Evolutionary conservation across 2,329 filamentous ascomycete genomes (phyloP), one percentile per base, ranked within the genome.

Genomic region (Pseudofabraea citricarpa): DNA sequence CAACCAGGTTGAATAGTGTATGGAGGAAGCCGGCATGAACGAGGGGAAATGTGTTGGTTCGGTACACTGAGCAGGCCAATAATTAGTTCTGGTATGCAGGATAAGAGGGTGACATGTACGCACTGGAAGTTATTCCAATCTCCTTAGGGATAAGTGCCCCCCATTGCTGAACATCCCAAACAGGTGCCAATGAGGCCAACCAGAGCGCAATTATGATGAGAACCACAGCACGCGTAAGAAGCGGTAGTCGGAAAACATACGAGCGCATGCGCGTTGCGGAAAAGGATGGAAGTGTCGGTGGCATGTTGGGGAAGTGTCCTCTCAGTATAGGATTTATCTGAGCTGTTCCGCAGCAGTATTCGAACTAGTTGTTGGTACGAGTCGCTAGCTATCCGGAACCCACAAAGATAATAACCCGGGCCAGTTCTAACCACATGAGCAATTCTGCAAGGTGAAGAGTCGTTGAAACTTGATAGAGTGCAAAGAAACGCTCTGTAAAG

Each of bases 31-130:
- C 85, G 35, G 81, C 65, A 62, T 98, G 93, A 47, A 96, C 81
- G 44, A 98, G 72, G 1, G 90, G 89, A 60, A 89, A 98, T 0
- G 91, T 94, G 62, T 95, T 96, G 26, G 95, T 75, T 48, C 93
- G 83, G 66, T 96, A 91, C 70, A 95, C 90, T 95, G 63, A n/a
- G n/a, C n/a, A n/a, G n/a, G n/a, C n/a, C n/a, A n/a, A n/a, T n/a
- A n/a, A n/a, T n/a, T n/a, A n/a, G n/a, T n/a, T n/a, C n/a, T n/a
- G n/a, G n/a, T 23, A 39, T 45, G 27, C 26, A 31, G 22, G 5
- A 38, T 39, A 39, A 39, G 47, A 23, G 42, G 40, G 35, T 19
- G 22, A 33, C n/a, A n/a, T 29, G 37, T 26, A 75, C 83, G 53
- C 73, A 93, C 90, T 82, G 40, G 81, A 80, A 29, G 72, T 68